Conservation (phyloP, 805 yeast genomes). For the Metschnikowia baotianmanensis region DNA sequence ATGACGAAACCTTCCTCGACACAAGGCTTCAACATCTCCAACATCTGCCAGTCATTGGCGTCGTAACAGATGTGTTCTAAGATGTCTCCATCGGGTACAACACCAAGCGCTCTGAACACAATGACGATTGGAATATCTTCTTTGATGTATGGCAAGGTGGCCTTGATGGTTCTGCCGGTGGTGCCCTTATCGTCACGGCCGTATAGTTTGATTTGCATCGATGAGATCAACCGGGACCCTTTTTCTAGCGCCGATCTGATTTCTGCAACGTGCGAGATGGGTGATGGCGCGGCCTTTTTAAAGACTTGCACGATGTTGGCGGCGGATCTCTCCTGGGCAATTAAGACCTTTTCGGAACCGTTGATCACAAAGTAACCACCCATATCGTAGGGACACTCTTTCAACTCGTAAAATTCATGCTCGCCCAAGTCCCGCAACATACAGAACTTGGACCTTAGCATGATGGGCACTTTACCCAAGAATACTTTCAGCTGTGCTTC, state of each 20-base stretch:
- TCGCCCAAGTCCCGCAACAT: slow-evolving; percentile 86
- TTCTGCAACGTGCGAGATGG: slow-evolving; percentile 93
- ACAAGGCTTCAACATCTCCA: slow-evolving; percentile 98
- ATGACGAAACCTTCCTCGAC: slow-evolving; percentile 98
- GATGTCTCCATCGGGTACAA: slow-evolving; percentile 98
- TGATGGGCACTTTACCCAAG: slow-evolving; percentile 96
- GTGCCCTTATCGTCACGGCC: slow-evolving; percentile 75
- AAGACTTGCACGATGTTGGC: slow-evolving; percentile 98
- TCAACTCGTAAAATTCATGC: slow-evolving; percentile 89
- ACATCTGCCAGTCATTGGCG: slow-evolving; percentile 98
- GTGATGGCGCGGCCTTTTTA: slow-evolving; percentile 96
- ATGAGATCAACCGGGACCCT: slow-evolving; percentile 92
- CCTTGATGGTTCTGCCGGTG: slow-evolving; percentile 81
- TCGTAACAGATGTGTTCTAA: slow-evolving; percentile 98
- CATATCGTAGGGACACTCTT: slow-evolving; percentile 99
- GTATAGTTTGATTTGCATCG: slow-evolving; percentile 89
- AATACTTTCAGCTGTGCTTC: slow-evolving; percentile 70
- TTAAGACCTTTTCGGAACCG: slow-evolving; percentile 96
- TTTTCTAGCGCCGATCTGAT: slow-evolving; percentile 95
- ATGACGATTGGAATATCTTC: slow-evolving; percentile 96
- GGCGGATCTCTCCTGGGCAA: slow-evolving; percentile 98
- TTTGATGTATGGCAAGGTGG: slow-evolving; percentile 93
- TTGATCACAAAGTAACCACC: slow-evolving; percentile 98
- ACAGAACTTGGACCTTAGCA: slow-evolving; percentile 96
- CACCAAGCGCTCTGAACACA: slow-evolving; percentile 96